These are phyloP conservation scores for Syncephalastrum sp. DNA, from an alignment of 371 early-diverging fungal species.

Conservation along the genomic window DNA sequence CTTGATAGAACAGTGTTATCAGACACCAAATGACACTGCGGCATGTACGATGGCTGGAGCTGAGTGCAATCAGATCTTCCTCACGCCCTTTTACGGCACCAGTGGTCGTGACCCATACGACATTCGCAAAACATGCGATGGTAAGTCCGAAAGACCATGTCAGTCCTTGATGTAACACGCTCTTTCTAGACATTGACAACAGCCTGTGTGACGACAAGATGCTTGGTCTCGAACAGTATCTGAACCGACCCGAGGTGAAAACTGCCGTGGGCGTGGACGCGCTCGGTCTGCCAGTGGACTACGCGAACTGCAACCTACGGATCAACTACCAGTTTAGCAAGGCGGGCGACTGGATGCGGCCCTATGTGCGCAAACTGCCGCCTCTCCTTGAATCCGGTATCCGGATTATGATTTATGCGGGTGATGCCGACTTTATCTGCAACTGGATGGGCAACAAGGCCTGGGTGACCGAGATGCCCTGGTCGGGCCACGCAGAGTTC, in stretches of 20 bases:
- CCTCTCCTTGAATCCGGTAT: conserved; percentile 80
- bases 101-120: conserved; percentile 82
- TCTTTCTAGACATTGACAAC: conserved; percentile 11
- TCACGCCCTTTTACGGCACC: conserved; percentile 55
- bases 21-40: conserved; percentile 60
- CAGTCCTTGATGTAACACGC: too few relatives aligned
- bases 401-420: conserved; percentile 86
- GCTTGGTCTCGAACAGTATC: conserved; percentile 69
- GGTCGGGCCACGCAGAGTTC: conserved; percentile 77
- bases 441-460: conserved; percentile 96
- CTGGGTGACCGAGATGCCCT: conserved; percentile 79
- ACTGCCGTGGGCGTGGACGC: conserved; percentile 58
- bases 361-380: conserved; percentile 75
- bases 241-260: conserved; percentile 83
- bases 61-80: conserved; percentile 82
- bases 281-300: conserved; percentile 45
- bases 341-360: conserved; percentile 90
- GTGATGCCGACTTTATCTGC: conserved; percentile 84
- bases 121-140: conserved; percentile 77
- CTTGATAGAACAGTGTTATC: conserved; percentile 84
- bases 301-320: conserved; percentile 80
- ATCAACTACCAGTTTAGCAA: conserved; percentile 79
- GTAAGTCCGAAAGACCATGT: conserved; percentile 2
- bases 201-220: conserved; percentile 86
- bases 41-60: conserved; percentile 83